Percentiles rank a stretch among this genome's conserved stretches.
phyloP scores from a whole-genome alignment of 2,329 filamentous ascomycete species.

The Fusarium incarnatum region DNA sequence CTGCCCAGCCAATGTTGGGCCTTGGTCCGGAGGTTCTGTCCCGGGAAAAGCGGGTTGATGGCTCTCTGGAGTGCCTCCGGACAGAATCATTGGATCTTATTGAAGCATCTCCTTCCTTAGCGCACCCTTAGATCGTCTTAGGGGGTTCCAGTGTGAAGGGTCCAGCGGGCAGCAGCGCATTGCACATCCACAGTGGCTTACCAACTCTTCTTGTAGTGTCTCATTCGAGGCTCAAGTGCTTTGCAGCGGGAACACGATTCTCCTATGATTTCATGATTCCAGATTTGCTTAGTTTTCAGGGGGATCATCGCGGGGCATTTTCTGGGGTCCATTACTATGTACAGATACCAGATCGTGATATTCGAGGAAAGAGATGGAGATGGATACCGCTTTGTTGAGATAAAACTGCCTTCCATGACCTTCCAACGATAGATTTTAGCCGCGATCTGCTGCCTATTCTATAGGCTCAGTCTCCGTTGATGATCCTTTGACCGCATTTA shows the following conservation, averaged over 20 bases:
- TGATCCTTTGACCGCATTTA: neutral
- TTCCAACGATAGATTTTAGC: neutral
- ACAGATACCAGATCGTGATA: neutral
- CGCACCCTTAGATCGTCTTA: slow-evolving; percentile 5
- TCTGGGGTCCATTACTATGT: neutral
- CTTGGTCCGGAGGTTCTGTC: slow-evolving; percentile 25
- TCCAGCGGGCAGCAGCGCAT: slow-evolving; percentile 31
- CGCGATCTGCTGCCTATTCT: neutral
- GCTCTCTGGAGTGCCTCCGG: slow-evolving; percentile 6
- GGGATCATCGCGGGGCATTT: slow-evolving; percentile 26
- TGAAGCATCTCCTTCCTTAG: slow-evolving; percentile 6
- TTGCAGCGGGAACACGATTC: slow-evolving; percentile 11
- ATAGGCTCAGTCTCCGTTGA: neutral
- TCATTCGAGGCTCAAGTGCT: slow-evolving; percentile 14
- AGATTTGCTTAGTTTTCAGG: slow-evolving; percentile 20
- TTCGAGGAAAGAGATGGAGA: neutral
- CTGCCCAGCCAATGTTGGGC: neutral
- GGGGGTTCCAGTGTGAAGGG: slow-evolving; percentile 30
- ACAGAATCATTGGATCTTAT: neutral
- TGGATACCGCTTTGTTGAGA: neutral
- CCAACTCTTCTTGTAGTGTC: slow-evolving; percentile 13
- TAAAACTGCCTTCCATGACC: neutral
- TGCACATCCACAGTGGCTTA: slow-evolving; percentile 23
- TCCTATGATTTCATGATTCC: slow-evolving; percentile 16
- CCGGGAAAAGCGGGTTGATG: slow-evolving; percentile 12